phyloP scores from a whole-genome alignment of 2,329 filamentous ascomycete genomes.

The Hymenoscyphus scutula region DNA sequence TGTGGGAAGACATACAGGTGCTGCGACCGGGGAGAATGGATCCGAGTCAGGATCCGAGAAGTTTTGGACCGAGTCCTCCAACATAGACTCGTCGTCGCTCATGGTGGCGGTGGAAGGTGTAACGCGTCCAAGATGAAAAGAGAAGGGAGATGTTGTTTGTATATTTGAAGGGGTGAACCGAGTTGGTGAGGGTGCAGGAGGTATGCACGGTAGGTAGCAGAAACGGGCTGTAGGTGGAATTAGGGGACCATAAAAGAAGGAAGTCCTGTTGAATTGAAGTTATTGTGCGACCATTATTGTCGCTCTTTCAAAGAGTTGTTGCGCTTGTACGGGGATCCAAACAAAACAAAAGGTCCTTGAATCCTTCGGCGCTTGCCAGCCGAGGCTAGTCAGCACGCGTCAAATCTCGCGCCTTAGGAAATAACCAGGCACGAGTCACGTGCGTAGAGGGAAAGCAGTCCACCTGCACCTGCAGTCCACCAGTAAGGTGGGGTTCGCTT shows the following conservation, averaged over 20 bases:
- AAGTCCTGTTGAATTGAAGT: slow-evolving; percentile 3
- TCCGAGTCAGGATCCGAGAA: slow-evolving; percentile 52
- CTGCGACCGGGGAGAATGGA: slow-evolving; percentile 54
- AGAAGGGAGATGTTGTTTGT: neutral
- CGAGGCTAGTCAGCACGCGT: too few species aligned
- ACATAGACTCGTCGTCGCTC: slow-evolving; percentile 37
- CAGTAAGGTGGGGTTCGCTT: neutral
- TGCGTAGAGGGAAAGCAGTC: too few species aligned
- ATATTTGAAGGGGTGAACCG: neutral
- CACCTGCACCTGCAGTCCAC: too few species aligned
- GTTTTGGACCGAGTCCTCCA: slow-evolving; percentile 61
- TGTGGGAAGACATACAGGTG: slow-evolving; percentile 44
- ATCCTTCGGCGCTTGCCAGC: too few species aligned
- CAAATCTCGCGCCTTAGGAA: too few species aligned
- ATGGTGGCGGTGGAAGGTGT: slow-evolving; percentile 5
- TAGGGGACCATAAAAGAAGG: slow-evolving; percentile 5
- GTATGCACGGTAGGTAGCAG: neutral
- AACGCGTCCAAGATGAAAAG: neutral
- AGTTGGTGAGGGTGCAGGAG: slow-evolving; percentile 2
- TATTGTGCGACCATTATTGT: slow-evolving; percentile 10
- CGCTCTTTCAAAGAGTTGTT: too few species aligned
- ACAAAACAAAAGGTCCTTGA: too few species aligned
- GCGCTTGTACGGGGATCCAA: too few species aligned
- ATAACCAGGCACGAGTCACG: too few species aligned
- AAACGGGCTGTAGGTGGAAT: neutral